These are phyloP conservation scores for Crucibulum laeve DNA, from an alignment of 768 basidiomycete species.

Conservation along the genomic window DNA sequence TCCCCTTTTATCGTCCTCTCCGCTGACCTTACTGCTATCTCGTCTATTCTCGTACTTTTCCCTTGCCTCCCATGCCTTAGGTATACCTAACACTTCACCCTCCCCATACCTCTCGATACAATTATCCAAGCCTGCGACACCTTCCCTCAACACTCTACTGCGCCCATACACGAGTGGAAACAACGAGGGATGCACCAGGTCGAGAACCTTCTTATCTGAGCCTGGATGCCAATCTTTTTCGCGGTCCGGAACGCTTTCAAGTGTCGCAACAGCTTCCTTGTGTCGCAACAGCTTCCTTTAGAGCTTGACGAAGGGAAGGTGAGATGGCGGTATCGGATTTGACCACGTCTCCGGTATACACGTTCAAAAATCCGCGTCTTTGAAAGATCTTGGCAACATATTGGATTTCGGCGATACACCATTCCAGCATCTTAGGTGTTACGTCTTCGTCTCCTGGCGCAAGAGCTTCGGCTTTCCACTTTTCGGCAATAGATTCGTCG, in stretches of 20 bases:
- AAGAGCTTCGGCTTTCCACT: too few relatives aligned
- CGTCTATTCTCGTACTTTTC: too few relatives aligned
- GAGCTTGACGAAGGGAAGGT: conserved; percentile 4
- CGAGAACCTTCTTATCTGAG: conserved; percentile 31
- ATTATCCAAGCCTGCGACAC: conserved; percentile 3
- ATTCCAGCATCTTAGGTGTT: too few relatives aligned
- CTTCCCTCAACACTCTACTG: conserved; percentile 6
- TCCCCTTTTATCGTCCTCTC: too few relatives aligned
- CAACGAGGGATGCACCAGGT: conserved; percentile 35
- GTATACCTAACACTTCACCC: conserved; percentile 7
- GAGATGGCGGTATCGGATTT: conserved; percentile 11
- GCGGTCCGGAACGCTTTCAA: conserved; percentile 25
- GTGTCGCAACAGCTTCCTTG: too few relatives aligned
- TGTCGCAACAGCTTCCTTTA: conserved; percentile 13
- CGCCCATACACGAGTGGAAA: conserved; percentile 25
- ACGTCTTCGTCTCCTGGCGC: too few relatives aligned
- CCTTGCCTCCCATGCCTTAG: too few relatives aligned
- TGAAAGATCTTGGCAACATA: not conserved
- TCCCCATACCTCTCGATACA: conserved; percentile 4
- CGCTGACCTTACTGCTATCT: too few relatives aligned
- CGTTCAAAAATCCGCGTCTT: conserved; percentile 1
- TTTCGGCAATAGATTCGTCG: too few relatives aligned
- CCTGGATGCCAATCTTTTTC: conserved; percentile 38
- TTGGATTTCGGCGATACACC: too few relatives aligned
- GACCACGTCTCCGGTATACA: conserved; percentile 10